phyloP scores from a whole-genome alignment of 2,329 filamentous ascomycete species.

The Arthroderma sp. region DNA sequence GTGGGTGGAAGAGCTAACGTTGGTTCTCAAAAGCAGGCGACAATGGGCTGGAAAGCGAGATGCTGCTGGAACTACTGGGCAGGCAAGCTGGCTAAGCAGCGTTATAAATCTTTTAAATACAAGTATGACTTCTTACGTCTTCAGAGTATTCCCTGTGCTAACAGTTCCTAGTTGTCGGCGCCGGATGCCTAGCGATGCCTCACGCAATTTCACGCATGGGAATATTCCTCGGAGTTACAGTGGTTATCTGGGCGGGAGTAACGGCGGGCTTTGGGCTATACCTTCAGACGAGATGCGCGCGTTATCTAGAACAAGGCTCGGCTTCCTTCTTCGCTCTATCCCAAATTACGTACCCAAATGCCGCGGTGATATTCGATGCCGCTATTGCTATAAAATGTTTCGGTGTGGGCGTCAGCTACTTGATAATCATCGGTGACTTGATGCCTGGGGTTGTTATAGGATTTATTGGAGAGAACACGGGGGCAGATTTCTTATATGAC shows the following conservation, averaged over 20 bases:
- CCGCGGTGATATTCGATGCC: conserved; percentile 85
- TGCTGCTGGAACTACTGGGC: conserved; percentile 50
- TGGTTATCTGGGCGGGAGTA: conserved; percentile 83
- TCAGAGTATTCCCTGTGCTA: not conserved
- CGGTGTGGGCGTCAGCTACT: conserved; percentile 88
- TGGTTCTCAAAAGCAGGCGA: conserved; percentile 6
- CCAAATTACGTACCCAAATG: conserved; percentile 92
- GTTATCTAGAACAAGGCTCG: conserved; percentile 78
- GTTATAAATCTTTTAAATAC: conserved; percentile 94
- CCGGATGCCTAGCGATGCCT: conserved; percentile 91
- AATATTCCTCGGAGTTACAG: conserved; percentile 65
- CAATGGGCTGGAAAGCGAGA: conserved; percentile 52
- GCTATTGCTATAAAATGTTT: conserved; percentile 98
- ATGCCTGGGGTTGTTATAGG: conserved; percentile 90
- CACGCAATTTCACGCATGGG: conserved; percentile 92
- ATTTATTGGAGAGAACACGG: conserved; percentile 52
- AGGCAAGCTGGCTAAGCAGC: conserved; percentile 80
- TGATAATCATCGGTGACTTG: conserved; percentile 96
- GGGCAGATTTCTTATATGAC: conserved; percentile 65
- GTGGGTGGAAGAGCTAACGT: no score
- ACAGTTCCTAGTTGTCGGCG: conserved; percentile 59
- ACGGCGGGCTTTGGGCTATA: conserved; percentile 89
- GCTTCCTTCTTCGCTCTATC: conserved; percentile 94
- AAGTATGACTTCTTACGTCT: conserved; percentile 40
- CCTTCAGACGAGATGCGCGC: conserved; percentile 80